phyloP scores from a whole-genome alignment of 129 eudicot genomes.

The Artemisia tridentata region DNA sequence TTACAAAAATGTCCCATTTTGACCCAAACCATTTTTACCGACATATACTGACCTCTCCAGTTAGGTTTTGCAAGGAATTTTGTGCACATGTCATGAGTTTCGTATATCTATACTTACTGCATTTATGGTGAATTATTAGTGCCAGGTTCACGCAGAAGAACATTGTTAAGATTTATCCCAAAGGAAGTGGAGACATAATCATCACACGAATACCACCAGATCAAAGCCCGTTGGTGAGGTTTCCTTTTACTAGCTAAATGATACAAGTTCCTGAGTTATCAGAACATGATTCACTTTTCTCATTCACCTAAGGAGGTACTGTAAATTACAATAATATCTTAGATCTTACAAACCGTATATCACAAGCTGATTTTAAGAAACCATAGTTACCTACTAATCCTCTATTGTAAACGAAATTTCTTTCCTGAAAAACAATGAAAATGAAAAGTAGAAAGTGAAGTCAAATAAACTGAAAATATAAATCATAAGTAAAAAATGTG shows the following conservation, averaged over 20 bases:
- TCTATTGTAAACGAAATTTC: neutral
- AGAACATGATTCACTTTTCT: too few relatives aligned
- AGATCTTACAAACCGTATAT: too few relatives aligned
- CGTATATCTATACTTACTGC: constrained; percentile 9
- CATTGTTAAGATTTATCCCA: constrained; percentile 69
- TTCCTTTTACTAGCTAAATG: too few relatives aligned
- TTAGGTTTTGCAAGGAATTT: constrained; percentile 13
- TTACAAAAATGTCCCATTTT: too few relatives aligned
- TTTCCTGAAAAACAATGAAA: neutral
- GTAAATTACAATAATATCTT: too few relatives aligned
- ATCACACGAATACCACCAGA: too few relatives aligned
- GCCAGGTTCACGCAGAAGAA: constrained; percentile 71
- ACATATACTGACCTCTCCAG: neutral
- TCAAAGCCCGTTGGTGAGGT: too few relatives aligned
- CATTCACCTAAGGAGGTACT: too few relatives aligned
- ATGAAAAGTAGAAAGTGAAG: too few relatives aligned
- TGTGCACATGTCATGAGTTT: neutral
- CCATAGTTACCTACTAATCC: neutral
- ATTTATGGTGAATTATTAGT: constrained; percentile 12
- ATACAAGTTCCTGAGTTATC: too few relatives aligned
- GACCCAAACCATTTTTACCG: neutral
- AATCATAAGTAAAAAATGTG: constrained; percentile 7
- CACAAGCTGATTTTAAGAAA: too few relatives aligned
- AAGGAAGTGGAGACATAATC: constrained; percentile 41
- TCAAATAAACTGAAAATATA: neutral